Base-by-base conservation (phyloP, 2,329 filamentous ascomycete genomes). In the Fusarium zealandicum region DNA sequence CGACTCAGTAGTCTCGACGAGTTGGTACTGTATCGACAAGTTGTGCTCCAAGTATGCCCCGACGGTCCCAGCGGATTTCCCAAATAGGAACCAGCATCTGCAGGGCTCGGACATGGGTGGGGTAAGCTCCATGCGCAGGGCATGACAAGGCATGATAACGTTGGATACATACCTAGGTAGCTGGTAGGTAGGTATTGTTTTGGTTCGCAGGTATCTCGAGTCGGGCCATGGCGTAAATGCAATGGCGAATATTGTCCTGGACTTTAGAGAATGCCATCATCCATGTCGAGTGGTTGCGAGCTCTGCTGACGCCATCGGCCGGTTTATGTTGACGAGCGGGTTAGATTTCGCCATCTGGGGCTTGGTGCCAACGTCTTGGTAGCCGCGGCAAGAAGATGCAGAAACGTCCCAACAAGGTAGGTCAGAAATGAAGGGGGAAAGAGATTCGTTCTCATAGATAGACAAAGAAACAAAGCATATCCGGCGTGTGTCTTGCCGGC, bases 231-330 rank as follows among this genome's bases (percentile, higher is more conserved):
- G 28, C 25, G 11, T 31, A 20, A 8, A 13, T 31, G 12, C 22
- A 27, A 44, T 51, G 38, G 46, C 16, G 47, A 51, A n/a, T 44
- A 28, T 35, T 17, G 27, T 33, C 28, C 25, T 20, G 41, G 56
- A 25, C 9, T 42, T 22, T 13, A 31, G 36, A 39, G 25, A 46
- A 39, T 42, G n/a, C 25, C 52, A 41, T 57, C 27, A 44, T 35
- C 56, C 27, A 44, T 35, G 33, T 35, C 32, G 43, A 38, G 54
- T 40, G 30, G 56, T 64, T 48, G 51, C 61, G 63, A 65, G 59
- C 48, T 46, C 44, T 44, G 49, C 61, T 66, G 58, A 66, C 64
- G 64, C 56, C 61, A 66, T 63, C 27, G n/a, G n/a, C n/a, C 28
- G 27, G 22, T 36, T 54, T 52, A 25, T 41, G 48, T 42, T 51